Base-by-base conservation (phyloP, 2,329 filamentous ascomycete genomes). In the Fulvia fulva region DNA sequence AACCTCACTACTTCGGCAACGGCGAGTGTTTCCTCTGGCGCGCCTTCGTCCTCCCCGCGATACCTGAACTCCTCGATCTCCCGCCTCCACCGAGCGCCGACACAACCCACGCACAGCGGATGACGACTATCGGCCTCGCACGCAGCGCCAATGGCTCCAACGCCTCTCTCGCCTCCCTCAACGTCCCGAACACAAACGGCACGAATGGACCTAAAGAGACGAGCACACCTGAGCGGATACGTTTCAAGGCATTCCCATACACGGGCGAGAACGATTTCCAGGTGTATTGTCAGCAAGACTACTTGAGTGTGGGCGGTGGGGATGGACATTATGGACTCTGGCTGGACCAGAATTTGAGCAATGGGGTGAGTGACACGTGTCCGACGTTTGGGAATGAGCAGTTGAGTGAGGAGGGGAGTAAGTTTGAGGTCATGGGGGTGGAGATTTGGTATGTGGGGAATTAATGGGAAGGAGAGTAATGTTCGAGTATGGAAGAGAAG, bases 241-340 rank as follows among this genome's bases (percentile, higher is more conserved):
- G 94, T 21, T 99, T 99, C 82, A 97, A 96, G 76, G 93, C 93
- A 0, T 99, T 97, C 68, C 92, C 93, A 0, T 97, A 97, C 71
- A 95, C 89, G 57, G 94, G 94, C 5, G 84, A 96, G 43, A 97
- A 99, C 73, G 94, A 97, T 74, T 99, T 96, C 73, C 91, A 93
- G 78, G 94, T 97, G 65, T 89, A 95, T 69, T 97, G 93, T 75
- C 91, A 97, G 75, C 80, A 85, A 2, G 84, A 87, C 23, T 97
- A 89, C 72, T 75, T 99, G 45, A 94, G 89, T 68, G 82, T 97
- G 21, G 94, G 94, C 11, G 93, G 91, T 56, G 85, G 79, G 0
- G 91, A 96, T 66, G 93, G 94, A 0, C 89, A 89, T 67, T 97
- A 94, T 72, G 94, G 94, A 1, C 78, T 99, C 5, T 97, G 94